Evolutionary conservation across 768 basidiomycete genomes (phyloP).

Genomic region (Clathrus columnatus): DNA sequence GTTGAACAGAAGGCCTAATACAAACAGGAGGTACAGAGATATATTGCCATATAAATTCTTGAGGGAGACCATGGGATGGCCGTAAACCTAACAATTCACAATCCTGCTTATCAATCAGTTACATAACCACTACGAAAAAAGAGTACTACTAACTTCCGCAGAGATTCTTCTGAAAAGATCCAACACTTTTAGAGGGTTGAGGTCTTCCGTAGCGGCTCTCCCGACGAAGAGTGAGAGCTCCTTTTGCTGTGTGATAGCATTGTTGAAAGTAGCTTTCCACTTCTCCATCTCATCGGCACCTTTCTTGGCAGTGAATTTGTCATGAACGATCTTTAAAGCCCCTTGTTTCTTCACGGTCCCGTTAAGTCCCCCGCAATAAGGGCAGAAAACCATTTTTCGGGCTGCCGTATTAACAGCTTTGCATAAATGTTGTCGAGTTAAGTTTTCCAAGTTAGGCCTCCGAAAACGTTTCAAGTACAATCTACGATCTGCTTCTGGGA

Average conservation of each 20-base stretch:
- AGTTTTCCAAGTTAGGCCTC: conserved; percentile 81
- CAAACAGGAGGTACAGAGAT: conserved; percentile 96
- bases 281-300: conserved; percentile 81
- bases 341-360: conserved; percentile 95
- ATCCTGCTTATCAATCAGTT: conserved; percentile 43
- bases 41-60: conserved; percentile 99
- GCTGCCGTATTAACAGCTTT: conserved; percentile 83
- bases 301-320: conserved; percentile 94
- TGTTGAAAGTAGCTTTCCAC: conserved; percentile 73
- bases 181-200: conserved; percentile 89
- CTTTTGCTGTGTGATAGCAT: conserved; percentile 79
- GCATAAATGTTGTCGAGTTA: conserved; percentile 71
- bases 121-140: not conserved
- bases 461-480: conserved; percentile 85
- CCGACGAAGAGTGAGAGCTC: conserved; percentile 78
- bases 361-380: conserved; percentile 88
- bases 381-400: conserved; percentile 87
- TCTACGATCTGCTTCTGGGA: conserved; percentile 82
- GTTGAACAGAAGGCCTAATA: conserved; percentile 93
- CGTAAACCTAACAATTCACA: conserved; percentile 90
- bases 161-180: conserved; percentile 90
- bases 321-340: conserved; percentile 92
- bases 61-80: conserved; percentile 83
- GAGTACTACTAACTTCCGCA: conserved; percentile 54
- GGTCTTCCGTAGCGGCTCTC: conserved; percentile 84